These are phyloP conservation scores for Solanum verrucosum DNA, from an alignment of 257 asterid species.

Conservation along the genomic window DNA sequence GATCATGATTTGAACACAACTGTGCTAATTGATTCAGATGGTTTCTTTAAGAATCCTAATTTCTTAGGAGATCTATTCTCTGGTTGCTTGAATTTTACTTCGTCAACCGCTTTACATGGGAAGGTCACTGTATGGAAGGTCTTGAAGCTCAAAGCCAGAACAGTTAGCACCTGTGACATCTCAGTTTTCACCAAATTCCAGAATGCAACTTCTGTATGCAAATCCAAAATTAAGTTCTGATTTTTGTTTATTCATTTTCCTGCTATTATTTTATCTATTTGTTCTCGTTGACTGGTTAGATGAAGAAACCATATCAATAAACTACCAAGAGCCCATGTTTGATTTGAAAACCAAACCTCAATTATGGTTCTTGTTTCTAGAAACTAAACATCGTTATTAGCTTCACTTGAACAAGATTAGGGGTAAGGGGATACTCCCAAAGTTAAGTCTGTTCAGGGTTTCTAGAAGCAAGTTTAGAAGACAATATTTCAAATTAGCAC, in stretches of 20 bases:
- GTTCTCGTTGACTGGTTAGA: background rate
- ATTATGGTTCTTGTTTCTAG: background rate
- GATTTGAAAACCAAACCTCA: background rate
- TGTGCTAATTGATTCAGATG: constrained; percentile 12
- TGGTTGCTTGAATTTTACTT: constrained; percentile 45
- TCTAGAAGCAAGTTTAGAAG: background rate
- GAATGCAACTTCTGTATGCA: constrained; percentile 34
- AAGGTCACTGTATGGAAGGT: constrained; percentile 28
- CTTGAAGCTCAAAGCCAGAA: constrained; percentile 31
- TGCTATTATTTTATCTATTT: background rate
- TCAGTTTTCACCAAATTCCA: constrained; percentile 18
- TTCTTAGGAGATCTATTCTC: constrained; percentile 15
- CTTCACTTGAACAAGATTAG: background rate
- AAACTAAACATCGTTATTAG: background rate
- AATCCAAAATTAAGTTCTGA: constrained; percentile 22
- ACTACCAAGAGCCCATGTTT: background rate
- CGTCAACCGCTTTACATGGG: constrained; percentile 36
- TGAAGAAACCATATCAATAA: background rate
- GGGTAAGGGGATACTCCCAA: background rate
- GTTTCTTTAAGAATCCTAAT: constrained; percentile 6
- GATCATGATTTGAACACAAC: constrained; percentile 24
- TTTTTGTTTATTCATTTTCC: background rate
- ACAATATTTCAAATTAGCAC: background rate
- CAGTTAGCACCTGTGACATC: constrained; percentile 33
- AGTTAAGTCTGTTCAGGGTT: background rate